Evolutionary conservation across 2,329 filamentous ascomycete species (phyloP).

Genomic region (Cyclaneusma minus): DNA sequence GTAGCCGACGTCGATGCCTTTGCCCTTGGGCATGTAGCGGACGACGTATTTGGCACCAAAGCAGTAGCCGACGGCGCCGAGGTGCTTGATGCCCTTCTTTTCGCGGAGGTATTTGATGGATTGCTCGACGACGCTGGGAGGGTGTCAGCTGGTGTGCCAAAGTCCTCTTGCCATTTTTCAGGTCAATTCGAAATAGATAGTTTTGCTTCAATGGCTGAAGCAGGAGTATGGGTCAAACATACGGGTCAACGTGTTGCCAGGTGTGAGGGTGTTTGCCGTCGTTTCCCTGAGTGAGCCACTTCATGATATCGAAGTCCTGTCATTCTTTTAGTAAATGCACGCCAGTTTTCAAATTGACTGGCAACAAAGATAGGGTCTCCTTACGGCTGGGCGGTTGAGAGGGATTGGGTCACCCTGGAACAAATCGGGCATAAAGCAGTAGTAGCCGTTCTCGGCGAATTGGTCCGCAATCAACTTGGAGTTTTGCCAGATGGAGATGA

Average conservation of each 20-base stretch:
- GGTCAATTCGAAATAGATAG: slow-evolving; percentile 28
- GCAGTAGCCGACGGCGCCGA: slow-evolving; percentile 54
- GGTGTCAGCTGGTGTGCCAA: slow-evolving; percentile 26
- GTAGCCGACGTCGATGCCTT: slow-evolving; percentile 53
- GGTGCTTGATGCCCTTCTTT: slow-evolving; percentile 34
- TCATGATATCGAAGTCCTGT: too few species aligned
- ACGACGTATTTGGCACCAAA: slow-evolving; percentile 59
- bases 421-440: slow-evolving; percentile 46
- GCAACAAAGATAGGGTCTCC: too few species aligned
- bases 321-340: too few species aligned
- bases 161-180: slow-evolving; percentile 31
- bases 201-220: neutral
- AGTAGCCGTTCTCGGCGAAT: slow-evolving; percentile 57
- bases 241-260: slow-evolving; percentile 8
- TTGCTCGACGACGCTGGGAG: slow-evolving; percentile 31
- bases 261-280: slow-evolving; percentile 18
- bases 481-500: slow-evolving; percentile 32
- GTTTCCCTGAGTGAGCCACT: slow-evolving; percentile 12
- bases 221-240: neutral
- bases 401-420: slow-evolving; percentile 50
- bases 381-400: slow-evolving; percentile 31
- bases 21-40: slow-evolving; percentile 46
- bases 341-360: too few species aligned
- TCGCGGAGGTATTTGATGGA: slow-evolving; percentile 42
- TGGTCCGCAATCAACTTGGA: slow-evolving; percentile 56